Conservation (phyloP, 805 yeast species). For the Wickerhamiella kazuoi region DNA sequence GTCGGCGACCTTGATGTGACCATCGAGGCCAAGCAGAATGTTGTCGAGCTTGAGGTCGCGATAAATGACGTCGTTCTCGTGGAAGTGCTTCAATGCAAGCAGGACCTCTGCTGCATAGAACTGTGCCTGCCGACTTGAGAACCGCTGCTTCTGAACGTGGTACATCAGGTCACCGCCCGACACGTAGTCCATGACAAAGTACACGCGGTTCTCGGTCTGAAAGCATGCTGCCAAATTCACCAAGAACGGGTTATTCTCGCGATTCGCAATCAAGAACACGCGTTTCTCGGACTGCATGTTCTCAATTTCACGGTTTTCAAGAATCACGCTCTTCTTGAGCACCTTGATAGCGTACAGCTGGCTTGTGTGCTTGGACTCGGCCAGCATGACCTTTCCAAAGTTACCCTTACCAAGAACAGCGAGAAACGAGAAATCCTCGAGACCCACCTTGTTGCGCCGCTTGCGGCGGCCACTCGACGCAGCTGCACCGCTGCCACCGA, state of each 20-base stretch:
- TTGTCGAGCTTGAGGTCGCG: slow-evolving; percentile 94
- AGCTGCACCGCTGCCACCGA: neutral
- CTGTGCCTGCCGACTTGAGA: slow-evolving; percentile 82
- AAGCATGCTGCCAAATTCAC: slow-evolving; percentile 84
- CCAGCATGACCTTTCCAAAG: slow-evolving; percentile 95
- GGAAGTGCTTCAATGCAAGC: slow-evolving; percentile 79
- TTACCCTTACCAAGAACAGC: slow-evolving; percentile 97
- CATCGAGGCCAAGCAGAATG: slow-evolving; percentile 70
- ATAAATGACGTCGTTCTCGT: slow-evolving; percentile 87
- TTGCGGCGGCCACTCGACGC: slow-evolving; percentile 35
- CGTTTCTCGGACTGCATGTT: slow-evolving; percentile 88
- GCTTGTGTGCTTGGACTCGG: slow-evolving; percentile 71
- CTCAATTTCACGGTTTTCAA: slow-evolving; percentile 91
- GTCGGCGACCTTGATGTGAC: slow-evolving; percentile 93
- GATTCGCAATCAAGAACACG: slow-evolving; percentile 68
- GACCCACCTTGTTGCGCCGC: slow-evolving; percentile 34
- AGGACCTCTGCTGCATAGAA: slow-evolving; percentile 95
- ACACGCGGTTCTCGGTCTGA: slow-evolving; percentile 93
- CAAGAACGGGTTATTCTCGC: slow-evolving; percentile 82
- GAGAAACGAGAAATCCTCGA: slow-evolving; percentile 84
- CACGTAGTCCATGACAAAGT: slow-evolving; percentile 95
- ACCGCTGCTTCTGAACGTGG: slow-evolving; percentile 89
- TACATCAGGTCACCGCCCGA: slow-evolving; percentile 99
- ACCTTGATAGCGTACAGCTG: slow-evolving; percentile 90
- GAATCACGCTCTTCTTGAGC: slow-evolving; percentile 84